Evolutionary conservation across 306 rosid genomes (phyloP), one percentile per base, ranked within the genome.

Genomic region (Styphnolobium japonicum): DNA sequence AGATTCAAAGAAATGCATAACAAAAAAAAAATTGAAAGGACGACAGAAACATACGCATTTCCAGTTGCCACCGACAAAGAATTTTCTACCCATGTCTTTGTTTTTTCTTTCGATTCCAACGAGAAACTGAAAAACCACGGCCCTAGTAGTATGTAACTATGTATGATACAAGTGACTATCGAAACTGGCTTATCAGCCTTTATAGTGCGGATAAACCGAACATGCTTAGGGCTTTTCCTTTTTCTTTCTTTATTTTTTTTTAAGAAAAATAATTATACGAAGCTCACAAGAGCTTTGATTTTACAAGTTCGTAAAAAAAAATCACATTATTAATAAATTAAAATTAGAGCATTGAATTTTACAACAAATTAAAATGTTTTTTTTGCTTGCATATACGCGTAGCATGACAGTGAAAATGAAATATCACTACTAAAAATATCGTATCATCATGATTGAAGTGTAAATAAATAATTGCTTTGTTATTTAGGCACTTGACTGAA

Each of bases 11-110:
- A 77, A 49, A 16, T 1, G 6, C 15, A 74, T 1, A 8, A 8
- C 15, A 12, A 27, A 69, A 6, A 57, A 36, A 0, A 36, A 15
- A 39, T 4, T 16, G 75, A 66, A 67, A 23, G 10, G 18, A 10
- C 1, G 11, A 18, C 6, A 57, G 68, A 52, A 80, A 82, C 90
- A 55, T 90, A 94, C 97, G 77, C 98, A 94, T 94, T 92, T 92
- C 97, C 98, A 92, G 92, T 90, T 92, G 23, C 98, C 97, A 29
- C 97, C 96, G 77, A 94, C 90, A 90, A 94, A 89, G 90, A 94
- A 94, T 53, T 86, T 94, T 64, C 94, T 85, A 70, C 71, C 93
- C 98, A 90, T 91, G 18, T 3, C 69, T 48, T 56, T 7, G 79
- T 36, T 58, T 11, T 40, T 27, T 7, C 10, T 52, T 75, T 42